phyloP scores from a whole-genome alignment of 805 yeast species.

The Yamadazyma sp. region DNA sequence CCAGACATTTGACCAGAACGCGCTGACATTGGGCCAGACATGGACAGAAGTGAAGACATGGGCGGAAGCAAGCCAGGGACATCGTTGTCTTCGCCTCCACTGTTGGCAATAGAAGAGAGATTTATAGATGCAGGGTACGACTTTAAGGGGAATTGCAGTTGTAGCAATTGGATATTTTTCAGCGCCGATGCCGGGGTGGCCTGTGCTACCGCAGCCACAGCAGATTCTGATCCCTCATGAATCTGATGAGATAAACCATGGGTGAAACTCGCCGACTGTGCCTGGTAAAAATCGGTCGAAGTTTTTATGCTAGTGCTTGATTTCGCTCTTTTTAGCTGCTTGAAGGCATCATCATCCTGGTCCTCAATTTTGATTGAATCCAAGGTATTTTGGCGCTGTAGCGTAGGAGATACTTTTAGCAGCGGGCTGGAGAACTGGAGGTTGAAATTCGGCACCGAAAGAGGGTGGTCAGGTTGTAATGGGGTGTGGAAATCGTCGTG shows the following conservation, averaged over 20 bases:
- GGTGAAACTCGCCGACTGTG: constrained; percentile 5
- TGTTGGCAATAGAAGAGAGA: constrained; percentile 49
- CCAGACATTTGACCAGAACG: not conserved
- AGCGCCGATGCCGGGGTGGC: constrained; percentile 5
- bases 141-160: constrained; percentile 27
- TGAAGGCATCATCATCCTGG: constrained; percentile 45
- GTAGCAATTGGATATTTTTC: constrained; percentile 24
- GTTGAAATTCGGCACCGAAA: constrained; percentile 9
- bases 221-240: not conserved
- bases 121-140: constrained; percentile 55
- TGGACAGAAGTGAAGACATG: constrained; percentile 16
- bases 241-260: not conserved
- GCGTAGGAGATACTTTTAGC: constrained; percentile 14
- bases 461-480: constrained; percentile 19
- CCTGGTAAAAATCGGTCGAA: constrained; percentile 5
- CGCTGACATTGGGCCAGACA: not conserved
- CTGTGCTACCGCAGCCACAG: not conserved
- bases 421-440: constrained; percentile 10
- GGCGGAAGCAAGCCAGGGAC: constrained; percentile 27
- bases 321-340: constrained; percentile 39
- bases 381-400: constrained; percentile 27
- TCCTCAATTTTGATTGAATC: constrained; percentile 37
- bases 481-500: constrained; percentile 26
- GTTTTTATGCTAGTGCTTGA: constrained; percentile 19
- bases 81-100: constrained; percentile 2